Base-by-base conservation (phyloP, 2,329 filamentous ascomycete genomes). In the Colletotrichum sansevieriae region DNA sequence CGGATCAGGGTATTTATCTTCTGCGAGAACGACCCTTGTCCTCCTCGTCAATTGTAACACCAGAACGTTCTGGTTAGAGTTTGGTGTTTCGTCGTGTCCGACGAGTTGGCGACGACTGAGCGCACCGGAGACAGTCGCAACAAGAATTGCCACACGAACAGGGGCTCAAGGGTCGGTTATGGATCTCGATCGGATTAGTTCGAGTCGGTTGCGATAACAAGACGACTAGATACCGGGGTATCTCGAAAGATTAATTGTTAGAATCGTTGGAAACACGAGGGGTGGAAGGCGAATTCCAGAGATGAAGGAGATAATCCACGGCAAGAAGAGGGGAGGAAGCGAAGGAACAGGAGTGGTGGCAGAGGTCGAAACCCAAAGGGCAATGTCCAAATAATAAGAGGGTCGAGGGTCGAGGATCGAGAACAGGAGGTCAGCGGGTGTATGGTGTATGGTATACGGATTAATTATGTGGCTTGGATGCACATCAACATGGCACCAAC, bases 381-480 rank as follows among this genome's bases (percentile, higher is more conserved):
- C 22, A 33, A 46, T 64, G 65, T 65, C 62, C 57, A 49, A 43
- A 49, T 65, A 55, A 65, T 68, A 65, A 68, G 65, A 68, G 65
- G 65, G 65, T 49, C 55, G 55, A 65, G 39, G 43, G 29, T 39
- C 37, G 64, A 67, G 64, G 64, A 58, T 49, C 62, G 55, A 65
- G 39, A 65, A 20, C 39, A 39, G 25, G 51, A 49, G 56, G 57
- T 56, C 47, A 68, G 59, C 47, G 65, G 29, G 29, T 29, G 29
- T 29, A 29, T 7, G 29, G 29, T 25, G 25, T 29, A 39, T 39
- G 55, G 49, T 52, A 61, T 59, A 65, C 54, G 41, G 55, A 49
- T 65, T 65, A 65, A 68, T 68, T 68, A 68, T 68, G 65, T 68
- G 62, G 65, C 65, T 68, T 68, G 11, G 54, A 44, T 68, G 46